Evolutionary conservation across 257 asterid species (phyloP).

Genomic region (Capsicum pubescens): DNA sequence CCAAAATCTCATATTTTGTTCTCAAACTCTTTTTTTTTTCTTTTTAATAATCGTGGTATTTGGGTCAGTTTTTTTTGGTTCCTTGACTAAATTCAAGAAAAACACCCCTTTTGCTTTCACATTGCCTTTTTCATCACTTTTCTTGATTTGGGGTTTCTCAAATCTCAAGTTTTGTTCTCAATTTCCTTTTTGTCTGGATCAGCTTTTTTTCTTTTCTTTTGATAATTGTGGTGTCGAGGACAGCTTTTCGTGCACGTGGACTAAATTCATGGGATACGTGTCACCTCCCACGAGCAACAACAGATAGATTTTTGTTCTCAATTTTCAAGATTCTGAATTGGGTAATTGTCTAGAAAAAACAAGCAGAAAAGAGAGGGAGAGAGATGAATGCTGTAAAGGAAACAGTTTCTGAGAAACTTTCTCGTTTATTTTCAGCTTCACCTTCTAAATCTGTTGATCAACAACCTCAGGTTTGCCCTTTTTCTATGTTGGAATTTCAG

Average conservation of each 20-base stretch:
- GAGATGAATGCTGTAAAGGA: slow-evolving; percentile 75
- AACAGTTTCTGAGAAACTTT: slow-evolving; percentile 67
- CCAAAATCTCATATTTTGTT: too few relatives aligned
- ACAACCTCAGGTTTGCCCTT: slow-evolving; percentile 61
- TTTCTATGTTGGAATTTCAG: background rate
- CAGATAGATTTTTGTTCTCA: background rate
- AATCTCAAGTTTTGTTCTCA: background rate
- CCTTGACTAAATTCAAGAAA: background rate
- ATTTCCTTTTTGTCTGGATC: background rate
- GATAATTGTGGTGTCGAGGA: too few relatives aligned
- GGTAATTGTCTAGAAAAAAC: slow-evolving; percentile 15
- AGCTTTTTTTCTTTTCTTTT: too few relatives aligned
- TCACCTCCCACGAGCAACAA: too few relatives aligned
- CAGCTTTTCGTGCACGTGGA: too few relatives aligned
- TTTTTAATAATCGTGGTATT: too few relatives aligned
- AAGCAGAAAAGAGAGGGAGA: background rate
- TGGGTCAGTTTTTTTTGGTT: too few relatives aligned
- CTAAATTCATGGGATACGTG: too few relatives aligned
- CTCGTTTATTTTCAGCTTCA: slow-evolving; percentile 76
- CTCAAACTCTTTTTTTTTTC: too few relatives aligned
- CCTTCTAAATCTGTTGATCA: slow-evolving; percentile 61
- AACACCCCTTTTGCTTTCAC: slow-evolving; percentile 2
- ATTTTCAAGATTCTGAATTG: background rate
- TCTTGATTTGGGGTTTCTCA: slow-evolving; percentile 8
- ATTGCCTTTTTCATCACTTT: background rate